Conservation (phyloP, 495 filamentous ascomycete genomes). For the Aspergillus incahuasiensis region DNA sequence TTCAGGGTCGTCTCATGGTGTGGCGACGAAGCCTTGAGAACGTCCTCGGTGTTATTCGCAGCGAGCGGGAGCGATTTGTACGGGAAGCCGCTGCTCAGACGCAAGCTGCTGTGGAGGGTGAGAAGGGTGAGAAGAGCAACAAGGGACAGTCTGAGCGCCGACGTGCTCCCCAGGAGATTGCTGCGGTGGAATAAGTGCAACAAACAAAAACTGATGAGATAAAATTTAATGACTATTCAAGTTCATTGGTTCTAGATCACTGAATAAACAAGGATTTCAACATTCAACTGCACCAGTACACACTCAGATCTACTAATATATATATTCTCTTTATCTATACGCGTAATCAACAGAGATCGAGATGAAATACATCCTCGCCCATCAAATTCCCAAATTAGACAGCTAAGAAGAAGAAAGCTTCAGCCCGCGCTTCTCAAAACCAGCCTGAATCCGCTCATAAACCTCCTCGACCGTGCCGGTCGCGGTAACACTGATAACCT, state of each 20-base stretch:
- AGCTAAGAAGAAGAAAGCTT: conserved; percentile 21
- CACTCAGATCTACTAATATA: not conserved
- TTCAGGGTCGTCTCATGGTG: conserved; percentile 80
- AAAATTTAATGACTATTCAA: conserved; percentile 11
- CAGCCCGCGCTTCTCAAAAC: conserved; percentile 46
- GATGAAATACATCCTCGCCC: not conserved
- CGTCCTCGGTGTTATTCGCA: conserved; percentile 69
- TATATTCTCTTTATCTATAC: not conserved
- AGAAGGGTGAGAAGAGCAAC: conserved; percentile 20
- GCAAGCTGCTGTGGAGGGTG: conserved; percentile 24
- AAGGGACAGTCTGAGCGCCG: conserved; percentile 37
- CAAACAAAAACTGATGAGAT: conserved; percentile 8
- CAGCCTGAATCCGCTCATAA: conserved; percentile 60
- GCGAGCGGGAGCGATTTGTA: conserved; percentile 65
- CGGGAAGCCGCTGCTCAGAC: conserved; percentile 33
- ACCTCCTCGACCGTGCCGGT: conserved; percentile 66
- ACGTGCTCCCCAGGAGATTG: conserved; percentile 16
- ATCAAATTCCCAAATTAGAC: not conserved
- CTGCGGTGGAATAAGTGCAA: not conserved
- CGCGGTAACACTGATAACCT: conserved; percentile 74
- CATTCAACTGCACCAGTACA: not conserved
- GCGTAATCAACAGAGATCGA: not conserved
- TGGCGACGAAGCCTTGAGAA: conserved; percentile 75
- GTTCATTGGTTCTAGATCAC: conserved; percentile 14
- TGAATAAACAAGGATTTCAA: conserved; percentile 4